Base-by-base conservation (phyloP, 805 yeast genomes). In the Cyberlindnera mississippiensis region DNA sequence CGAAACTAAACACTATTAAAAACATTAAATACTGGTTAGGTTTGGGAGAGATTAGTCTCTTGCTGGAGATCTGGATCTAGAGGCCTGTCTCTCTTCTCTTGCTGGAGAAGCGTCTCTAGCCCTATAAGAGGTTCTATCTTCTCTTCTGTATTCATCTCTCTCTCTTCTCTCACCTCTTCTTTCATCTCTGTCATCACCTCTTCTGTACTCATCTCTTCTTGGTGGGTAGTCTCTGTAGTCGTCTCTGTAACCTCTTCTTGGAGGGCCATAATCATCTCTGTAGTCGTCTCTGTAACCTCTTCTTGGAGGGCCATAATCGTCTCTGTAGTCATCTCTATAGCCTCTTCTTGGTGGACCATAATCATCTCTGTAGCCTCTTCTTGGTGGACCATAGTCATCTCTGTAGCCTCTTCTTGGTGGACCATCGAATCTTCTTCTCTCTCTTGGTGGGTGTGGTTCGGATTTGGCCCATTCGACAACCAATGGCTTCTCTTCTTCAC, bases 401-500 rank as follows among this genome's bases (percentile, higher is more conserved):
- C 43, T 52, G 48, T 36, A 47, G 14, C 45, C 48, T 39, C 48
- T 41, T 46, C 48, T 45, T 32, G 45, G 46, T 12, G 40, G 43
- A 14, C 43, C 42, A 28, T 44, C 40, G 33, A 37, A 37, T 41
- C 54, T 42, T 32, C 56, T 41, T 42, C 50, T 37, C 13, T 16
- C 22, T 14, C 55, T 65, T 13, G 60, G 49, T 11, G 68, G 60
- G 46, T 64, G 71, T 6, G 82, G 81, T 46, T 75, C 75, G 13
- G 78, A 73, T 52, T 72, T 71, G 8, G 83, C 83, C 61, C 73
- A 63, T 59, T 77, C 78, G 22, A 78, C 78, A 18, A 63, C 67
- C 45, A 78, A 62, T 4, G 72, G 73, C 28, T 39, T 39, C 6
- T 32, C 26, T 14, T 38, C 46, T 19, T 48, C 51, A 17, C 61